A percentile compares a stretch with the other conserved stretches of the same genome.
Conservation (phyloP, 2,329 filamentous ascomycete species). For the Metarhizium guizhouense region DNA sequence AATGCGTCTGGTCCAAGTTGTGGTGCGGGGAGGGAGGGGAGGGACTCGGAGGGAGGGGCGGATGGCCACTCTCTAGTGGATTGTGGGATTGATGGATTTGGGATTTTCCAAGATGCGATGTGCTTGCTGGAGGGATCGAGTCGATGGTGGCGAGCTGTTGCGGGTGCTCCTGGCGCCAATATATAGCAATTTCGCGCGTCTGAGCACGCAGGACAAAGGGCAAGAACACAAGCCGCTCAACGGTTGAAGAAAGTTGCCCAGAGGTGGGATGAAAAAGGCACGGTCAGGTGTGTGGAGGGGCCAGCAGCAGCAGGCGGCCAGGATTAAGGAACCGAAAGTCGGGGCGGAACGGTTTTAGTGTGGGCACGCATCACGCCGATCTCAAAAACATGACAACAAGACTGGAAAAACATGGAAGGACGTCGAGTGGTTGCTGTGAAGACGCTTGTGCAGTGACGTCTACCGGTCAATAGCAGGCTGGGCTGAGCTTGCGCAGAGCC, state of each 20-base stretch:
- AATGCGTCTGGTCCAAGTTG: slow-evolving; percentile 2
- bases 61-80: slow-evolving; percentile 4
- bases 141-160: not conserved
- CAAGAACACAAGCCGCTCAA: not conserved
- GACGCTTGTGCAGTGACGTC: not conserved
- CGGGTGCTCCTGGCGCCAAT: not conserved
- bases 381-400: not conserved
- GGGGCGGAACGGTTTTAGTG: not conserved
- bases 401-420: not conserved
- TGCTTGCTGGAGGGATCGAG: not conserved
- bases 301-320: not conserved
- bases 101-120: slow-evolving; percentile 1
- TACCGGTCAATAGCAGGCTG: not conserved
- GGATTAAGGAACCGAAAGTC: not conserved
- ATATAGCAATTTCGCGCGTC: not conserved
- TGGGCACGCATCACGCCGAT: not conserved
- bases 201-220: not conserved
- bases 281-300: not conserved
- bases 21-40: slow-evolving; percentile 8
- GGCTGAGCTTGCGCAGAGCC: too few species aligned
- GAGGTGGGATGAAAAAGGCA: not conserved
- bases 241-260: not conserved
- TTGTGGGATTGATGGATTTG: slow-evolving; percentile 5
- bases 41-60: slow-evolving; percentile 1
- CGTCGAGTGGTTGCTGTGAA: not conserved